Conservation (phyloP, 2,329 filamentous ascomycete genomes). For the Drechslerella coelobrocha region DNA sequence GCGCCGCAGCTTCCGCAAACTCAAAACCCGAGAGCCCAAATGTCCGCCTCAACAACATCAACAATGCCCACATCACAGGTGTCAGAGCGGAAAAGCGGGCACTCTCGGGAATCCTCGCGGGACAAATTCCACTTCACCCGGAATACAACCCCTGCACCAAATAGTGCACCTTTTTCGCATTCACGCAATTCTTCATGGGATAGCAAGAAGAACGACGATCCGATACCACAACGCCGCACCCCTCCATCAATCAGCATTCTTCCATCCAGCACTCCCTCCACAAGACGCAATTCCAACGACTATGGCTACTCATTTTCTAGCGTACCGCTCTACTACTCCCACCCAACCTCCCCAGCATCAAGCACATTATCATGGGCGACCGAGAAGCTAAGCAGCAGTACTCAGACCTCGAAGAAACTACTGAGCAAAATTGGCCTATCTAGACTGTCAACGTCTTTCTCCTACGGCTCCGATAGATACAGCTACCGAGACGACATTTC, state of each 20-base stretch:
- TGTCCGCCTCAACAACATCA: slow-evolving; percentile 43
- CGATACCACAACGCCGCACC: slow-evolving; percentile 30
- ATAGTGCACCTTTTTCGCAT: slow-evolving; percentile 14
- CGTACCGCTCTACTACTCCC: slow-evolving; percentile 33
- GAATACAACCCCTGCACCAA: slow-evolving; percentile 3
- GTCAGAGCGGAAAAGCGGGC: slow-evolving; percentile 31
- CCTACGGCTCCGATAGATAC: slow-evolving; percentile 31
- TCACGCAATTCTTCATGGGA: slow-evolving; percentile 46
- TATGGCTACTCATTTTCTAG: slow-evolving; percentile 29
- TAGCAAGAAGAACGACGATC: slow-evolving; percentile 49
- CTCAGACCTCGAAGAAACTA: slow-evolving; percentile 37
- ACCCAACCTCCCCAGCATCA: slow-evolving; percentile 37
- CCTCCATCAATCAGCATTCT: slow-evolving; percentile 41
- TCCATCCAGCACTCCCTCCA: slow-evolving; percentile 37
- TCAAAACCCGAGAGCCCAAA: not conserved
- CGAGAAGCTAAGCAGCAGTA: slow-evolving; percentile 27
- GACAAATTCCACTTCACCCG: slow-evolving; percentile 28
- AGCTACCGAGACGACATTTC: not conserved
- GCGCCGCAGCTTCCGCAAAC: slow-evolving; percentile 12
- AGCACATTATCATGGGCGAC: slow-evolving; percentile 38
- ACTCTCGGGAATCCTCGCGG: slow-evolving; percentile 41
- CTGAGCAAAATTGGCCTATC: slow-evolving; percentile 35
- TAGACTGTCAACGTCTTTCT: slow-evolving; percentile 36
- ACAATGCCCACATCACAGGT: slow-evolving; percentile 42
- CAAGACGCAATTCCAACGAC: slow-evolving; percentile 43